Percentiles rank a stretch among this genome's conserved stretches.
These are phyloP conservation scores for Echeveria elegans DNA, from an alignment of 164 flowering plant genomes.

Conservation along the genomic window DNA sequence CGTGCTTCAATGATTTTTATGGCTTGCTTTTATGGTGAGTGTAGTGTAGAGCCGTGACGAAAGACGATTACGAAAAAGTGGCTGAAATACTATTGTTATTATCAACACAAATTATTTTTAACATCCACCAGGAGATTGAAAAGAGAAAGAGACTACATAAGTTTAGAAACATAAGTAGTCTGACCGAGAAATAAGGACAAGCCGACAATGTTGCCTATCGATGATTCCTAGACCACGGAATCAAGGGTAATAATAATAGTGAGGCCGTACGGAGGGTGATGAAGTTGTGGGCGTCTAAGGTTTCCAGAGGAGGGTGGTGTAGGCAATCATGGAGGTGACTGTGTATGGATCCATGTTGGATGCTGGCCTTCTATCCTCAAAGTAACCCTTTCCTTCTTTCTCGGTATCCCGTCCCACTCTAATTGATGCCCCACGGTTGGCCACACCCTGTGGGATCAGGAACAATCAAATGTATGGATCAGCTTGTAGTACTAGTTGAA, in stretches of 20 bases:
- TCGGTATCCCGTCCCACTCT: constrained; percentile 17
- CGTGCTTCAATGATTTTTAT: too few species aligned
- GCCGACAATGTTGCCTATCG: not conserved
- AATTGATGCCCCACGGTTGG: constrained; percentile 16
- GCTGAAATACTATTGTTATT: too few species aligned
- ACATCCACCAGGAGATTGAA: too few species aligned
- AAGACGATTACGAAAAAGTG: too few species aligned
- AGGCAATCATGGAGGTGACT: constrained; percentile 7
- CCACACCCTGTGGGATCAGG: constrained; percentile 14
- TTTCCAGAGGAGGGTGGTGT: constrained; percentile 6
- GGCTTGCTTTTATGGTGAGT: too few species aligned
- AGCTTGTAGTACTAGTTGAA: not conserved
- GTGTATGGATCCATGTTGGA: constrained; percentile 3
- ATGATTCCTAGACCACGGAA: not conserved
- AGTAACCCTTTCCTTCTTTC: constrained; percentile 16
- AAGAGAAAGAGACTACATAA: not conserved
- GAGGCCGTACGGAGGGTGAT: not conserved
- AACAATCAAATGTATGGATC: not conserved
- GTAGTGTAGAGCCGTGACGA: too few species aligned
- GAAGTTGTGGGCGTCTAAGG: not conserved
- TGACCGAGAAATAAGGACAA: not conserved
- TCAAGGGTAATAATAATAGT: not conserved
- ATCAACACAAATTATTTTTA: not conserved
- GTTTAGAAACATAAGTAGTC: not conserved
- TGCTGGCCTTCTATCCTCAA: constrained; percentile 17